Base-by-base conservation (phyloP, 148 eudicot genomes). In the Rhododendron molle region DNA sequence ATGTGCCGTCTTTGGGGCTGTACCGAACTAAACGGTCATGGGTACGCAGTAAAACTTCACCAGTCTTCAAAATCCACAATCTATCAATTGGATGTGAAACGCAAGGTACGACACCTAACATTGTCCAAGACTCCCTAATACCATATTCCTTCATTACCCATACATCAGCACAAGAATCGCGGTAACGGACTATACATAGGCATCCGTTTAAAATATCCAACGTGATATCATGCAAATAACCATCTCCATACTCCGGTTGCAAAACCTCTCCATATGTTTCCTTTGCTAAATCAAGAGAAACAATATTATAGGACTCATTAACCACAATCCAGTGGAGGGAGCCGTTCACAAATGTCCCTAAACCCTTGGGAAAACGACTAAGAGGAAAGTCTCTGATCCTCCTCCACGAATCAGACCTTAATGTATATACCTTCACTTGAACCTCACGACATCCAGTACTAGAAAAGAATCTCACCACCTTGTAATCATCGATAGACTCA, bases 131-230 rank as follows among this genome's bases (percentile, higher is more conserved):
- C 20, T 54, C 60, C 18, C 23, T 13, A 47, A 85, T 82, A 3
- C 88, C 91, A 46, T 87, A 89, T 28, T 76, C 85, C 60, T 87
- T 83, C 91, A 87, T 79, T 4, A 89, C 71, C 91, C 90, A 90
- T 38, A 90, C 38, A 80, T 88, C 89, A 18, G 56, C 28, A 50
- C 50, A 60, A 83, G 36, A 11, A 7, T 38, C 2, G 1, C 3
- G 0, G 76, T 82, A 40, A 40, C 7, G 0, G 44, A 40, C 44
- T 40, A 40, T 40, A 40, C 44, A 5, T 40, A 40, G 44, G 44
- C 58, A 54, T 54, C 60, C 60, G 13, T 54, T 16, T 54, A 54
- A 54, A 54, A 54, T 5, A 16, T 54, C 20, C 60, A 54, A 54
- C 5, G 5, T 14, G 20, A 54, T 54, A 16, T 54, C 18, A 54